A percentile compares a stretch with the other conserved stretches of the same genome.
phyloP scores from a whole-genome alignment of 192 early-diverging fungal genomes.

The Coemansia sp. region DNA sequence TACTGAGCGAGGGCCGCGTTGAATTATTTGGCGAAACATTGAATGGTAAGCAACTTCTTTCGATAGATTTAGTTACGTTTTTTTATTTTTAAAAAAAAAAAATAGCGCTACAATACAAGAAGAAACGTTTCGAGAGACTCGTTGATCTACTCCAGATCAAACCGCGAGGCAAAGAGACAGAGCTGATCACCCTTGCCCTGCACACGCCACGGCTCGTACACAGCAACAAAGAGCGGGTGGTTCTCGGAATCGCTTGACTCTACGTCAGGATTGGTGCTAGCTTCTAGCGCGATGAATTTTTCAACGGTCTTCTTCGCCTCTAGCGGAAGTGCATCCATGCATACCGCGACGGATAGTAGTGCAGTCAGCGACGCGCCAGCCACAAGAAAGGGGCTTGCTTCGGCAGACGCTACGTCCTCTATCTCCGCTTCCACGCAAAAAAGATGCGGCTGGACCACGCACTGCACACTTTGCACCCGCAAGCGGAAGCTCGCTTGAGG shows the following conservation, averaged over 20 bases:
- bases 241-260: neutral
- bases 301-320: slow-evolving; percentile 15
- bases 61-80: neutral
- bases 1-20: neutral
- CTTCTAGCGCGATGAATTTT: slow-evolving; percentile 5
- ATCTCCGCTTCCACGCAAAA: slow-evolving; percentile 23
- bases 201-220: slow-evolving; percentile 36
- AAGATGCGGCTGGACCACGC: slow-evolving; percentile 28
- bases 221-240: slow-evolving; percentile 9
- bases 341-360: slow-evolving; percentile 39
- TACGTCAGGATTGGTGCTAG: neutral
- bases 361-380: slow-evolving; percentile 19
- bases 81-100: neutral
- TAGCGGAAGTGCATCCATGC: slow-evolving; percentile 27
- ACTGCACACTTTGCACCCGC: slow-evolving; percentile 8
- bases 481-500: slow-evolving; percentile 21
- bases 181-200: slow-evolving; percentile 16
- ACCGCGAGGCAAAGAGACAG: slow-evolving; percentile 36
- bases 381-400: neutral
- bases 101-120: too few relatives aligned
- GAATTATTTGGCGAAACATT: slow-evolving; percentile 8
- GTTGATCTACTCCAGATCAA: slow-evolving; percentile 11
- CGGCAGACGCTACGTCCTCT: slow-evolving; percentile 1
- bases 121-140: neutral
- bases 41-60: neutral